Conservation (phyloP, 192 early-diverging fungal species). For the Entophlyctis helioformis region DNA sequence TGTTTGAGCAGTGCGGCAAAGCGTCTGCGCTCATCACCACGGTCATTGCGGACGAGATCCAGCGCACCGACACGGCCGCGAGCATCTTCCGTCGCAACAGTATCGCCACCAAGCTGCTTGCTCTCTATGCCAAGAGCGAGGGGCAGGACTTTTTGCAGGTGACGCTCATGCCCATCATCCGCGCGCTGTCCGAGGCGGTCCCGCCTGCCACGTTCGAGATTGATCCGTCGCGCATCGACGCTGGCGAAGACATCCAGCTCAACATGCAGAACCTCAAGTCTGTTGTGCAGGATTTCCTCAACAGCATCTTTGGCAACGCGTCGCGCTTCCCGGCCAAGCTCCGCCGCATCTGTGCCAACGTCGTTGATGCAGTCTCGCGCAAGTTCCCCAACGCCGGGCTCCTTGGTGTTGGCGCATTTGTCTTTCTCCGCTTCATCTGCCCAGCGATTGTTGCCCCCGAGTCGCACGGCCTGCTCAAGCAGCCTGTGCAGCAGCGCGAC, state of each 20-base stretch:
- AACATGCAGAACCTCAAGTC: slow-evolving; percentile 72
- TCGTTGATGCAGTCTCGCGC: slow-evolving; percentile 62
- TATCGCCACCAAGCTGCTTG: slow-evolving; percentile 78
- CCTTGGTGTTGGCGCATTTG: slow-evolving; percentile 85
- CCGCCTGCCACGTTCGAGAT: slow-evolving; percentile 78
- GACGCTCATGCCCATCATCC: slow-evolving; percentile 69
- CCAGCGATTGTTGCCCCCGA: slow-evolving; percentile 92
- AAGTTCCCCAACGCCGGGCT: slow-evolving; percentile 75
- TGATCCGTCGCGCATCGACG: slow-evolving; percentile 63
- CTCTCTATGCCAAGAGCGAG: slow-evolving; percentile 68
- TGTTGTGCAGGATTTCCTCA: slow-evolving; percentile 64
- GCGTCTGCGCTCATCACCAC: slow-evolving; percentile 64
- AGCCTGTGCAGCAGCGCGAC: slow-evolving; percentile 50
- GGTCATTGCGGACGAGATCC: slow-evolving; percentile 34
- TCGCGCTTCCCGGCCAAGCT: slow-evolving; percentile 57
- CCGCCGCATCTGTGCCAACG: slow-evolving; percentile 69
- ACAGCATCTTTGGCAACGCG: slow-evolving; percentile 68
- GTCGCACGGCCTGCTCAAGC: slow-evolving; percentile 54
- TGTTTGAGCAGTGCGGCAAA: slow-evolving; percentile 68
- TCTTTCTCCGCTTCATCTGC: slow-evolving; percentile 93
- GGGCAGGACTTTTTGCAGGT: slow-evolving; percentile 70
- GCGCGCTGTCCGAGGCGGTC: slow-evolving; percentile 50
- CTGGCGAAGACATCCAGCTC: slow-evolving; percentile 50
- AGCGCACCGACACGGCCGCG: slow-evolving; percentile 39
- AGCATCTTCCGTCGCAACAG: slow-evolving; percentile 88